These are phyloP conservation scores for Paraleonurus japonicus DNA, from an alignment of 257 asterid genomes.

Conservation along the genomic window DNA sequence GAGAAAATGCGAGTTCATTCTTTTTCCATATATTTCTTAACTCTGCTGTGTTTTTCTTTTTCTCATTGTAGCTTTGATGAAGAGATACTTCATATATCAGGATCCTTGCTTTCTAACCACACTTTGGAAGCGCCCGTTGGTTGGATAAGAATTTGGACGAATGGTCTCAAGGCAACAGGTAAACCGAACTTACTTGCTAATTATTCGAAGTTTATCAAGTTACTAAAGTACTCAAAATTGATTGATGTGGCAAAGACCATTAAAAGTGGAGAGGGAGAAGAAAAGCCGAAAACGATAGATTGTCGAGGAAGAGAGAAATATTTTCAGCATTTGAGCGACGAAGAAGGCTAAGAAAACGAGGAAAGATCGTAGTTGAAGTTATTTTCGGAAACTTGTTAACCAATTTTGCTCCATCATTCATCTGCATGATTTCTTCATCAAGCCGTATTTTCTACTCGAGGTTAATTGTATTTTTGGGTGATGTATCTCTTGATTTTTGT, in stretches of 20 bases:
- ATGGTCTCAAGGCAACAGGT: constrained; percentile 68
- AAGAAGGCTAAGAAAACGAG: constrained; percentile 46
- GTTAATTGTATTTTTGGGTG: neutral
- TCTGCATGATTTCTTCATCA: neutral
- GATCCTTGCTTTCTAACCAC: constrained; percentile 51
- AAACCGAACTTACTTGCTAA: neutral
- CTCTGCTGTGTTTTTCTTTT: neutral
- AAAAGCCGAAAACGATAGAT: constrained; percentile 22
- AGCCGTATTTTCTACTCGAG: neutral
- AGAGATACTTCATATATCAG: constrained; percentile 70
- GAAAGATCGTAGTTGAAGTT: constrained; percentile 33
- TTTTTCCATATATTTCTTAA: neutral
- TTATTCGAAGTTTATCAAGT: neutral
- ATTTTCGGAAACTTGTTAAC: neutral
- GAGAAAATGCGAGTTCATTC: neutral
- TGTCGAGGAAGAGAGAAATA: constrained; percentile 23
- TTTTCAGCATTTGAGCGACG: constrained; percentile 16
- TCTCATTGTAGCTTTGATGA: constrained; percentile 61
- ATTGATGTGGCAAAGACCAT: constrained; percentile 32
- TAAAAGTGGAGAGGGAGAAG: constrained; percentile 24
- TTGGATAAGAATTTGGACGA: constrained; percentile 55
- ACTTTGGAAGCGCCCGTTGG: constrained; percentile 73
- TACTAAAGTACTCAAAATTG: neutral
- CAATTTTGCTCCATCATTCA: neutral
- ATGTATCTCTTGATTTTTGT: neutral